Conservation (phyloP, 495 filamentous ascomycete species). For the Podospora conica region DNA sequence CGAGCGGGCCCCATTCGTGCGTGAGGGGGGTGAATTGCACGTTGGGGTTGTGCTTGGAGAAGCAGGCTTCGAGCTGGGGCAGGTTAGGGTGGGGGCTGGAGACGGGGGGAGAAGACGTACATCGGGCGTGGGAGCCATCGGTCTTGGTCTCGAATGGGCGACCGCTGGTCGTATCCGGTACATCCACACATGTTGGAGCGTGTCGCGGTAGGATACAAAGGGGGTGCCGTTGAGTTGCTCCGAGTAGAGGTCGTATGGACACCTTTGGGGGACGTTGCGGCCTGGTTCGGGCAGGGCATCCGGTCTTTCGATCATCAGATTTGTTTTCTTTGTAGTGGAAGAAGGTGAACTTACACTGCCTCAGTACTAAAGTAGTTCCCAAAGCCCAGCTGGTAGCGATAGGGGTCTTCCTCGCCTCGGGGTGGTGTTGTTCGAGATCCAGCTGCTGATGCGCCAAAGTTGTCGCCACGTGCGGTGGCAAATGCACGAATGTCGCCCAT, state of each 20-base stretch:
- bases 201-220: constrained; percentile 73
- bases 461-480: no score
- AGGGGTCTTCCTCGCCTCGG: constrained; percentile 11
- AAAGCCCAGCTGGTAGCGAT: constrained; percentile 15
- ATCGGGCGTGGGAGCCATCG: constrained; percentile 23
- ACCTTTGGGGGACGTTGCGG: constrained; percentile 77
- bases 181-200: constrained; percentile 81
- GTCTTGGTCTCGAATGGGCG: constrained; percentile 64
- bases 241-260: constrained; percentile 67
- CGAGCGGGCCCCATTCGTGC: not conserved
- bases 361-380: constrained; percentile 25
- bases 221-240: constrained; percentile 86
- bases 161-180: constrained; percentile 76
- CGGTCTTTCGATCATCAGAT: no score
- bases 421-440: constrained; percentile 12
- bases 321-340: no score
- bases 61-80: not conserved
- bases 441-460: constrained; percentile 7
- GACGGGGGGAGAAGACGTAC: no score
- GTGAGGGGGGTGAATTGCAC: not conserved
- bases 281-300: constrained; percentile 48
- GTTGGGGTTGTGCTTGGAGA: not conserved
- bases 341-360: no score
- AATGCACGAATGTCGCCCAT: no score
- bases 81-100: no score